These are phyloP conservation scores for Verticillium alfalfae DNA, from an alignment of 2,329 filamentous ascomycete species.

Conservation along the genomic window DNA sequence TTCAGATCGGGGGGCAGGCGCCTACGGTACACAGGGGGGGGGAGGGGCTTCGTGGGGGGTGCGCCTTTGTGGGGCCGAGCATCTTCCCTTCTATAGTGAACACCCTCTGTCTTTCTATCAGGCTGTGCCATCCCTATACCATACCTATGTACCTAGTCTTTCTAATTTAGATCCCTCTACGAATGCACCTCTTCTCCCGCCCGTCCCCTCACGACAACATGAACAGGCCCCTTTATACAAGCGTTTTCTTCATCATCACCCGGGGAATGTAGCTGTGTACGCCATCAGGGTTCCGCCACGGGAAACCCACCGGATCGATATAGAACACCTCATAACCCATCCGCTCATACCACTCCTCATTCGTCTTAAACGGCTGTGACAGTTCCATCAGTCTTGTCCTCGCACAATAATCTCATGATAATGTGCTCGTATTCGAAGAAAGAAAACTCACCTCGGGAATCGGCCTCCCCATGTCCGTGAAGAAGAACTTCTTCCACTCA, in stretches of 20 bases:
- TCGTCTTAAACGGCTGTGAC: slow-evolving; percentile 8
- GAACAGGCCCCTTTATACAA: background rate
- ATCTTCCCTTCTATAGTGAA: too few species aligned
- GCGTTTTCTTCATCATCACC: slow-evolving; percentile 17
- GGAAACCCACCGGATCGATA: slow-evolving; percentile 10
- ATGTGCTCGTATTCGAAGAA: too few species aligned
- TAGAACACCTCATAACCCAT: slow-evolving; percentile 18
- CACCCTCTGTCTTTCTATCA: too few species aligned
- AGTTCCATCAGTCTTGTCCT: background rate
- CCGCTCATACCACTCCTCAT: slow-evolving; percentile 22
- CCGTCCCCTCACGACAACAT: too few species aligned
- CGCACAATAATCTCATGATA: background rate
- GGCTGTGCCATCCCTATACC: too few species aligned
- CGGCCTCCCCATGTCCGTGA: slow-evolving; percentile 17
- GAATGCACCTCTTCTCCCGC: background rate
- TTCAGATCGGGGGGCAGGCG: background rate
- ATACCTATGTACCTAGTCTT: too few species aligned
- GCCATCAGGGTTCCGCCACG: slow-evolving; percentile 11
- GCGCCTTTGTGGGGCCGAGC: too few species aligned
- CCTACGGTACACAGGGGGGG: background rate
- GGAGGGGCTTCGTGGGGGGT: background rate
- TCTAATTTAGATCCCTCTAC: too few species aligned
- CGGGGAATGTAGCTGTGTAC: slow-evolving; percentile 5
- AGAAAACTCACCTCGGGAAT: slow-evolving; percentile 17
- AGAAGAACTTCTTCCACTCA: slow-evolving; percentile 14